phyloP scores from a whole-genome alignment of 257 asterid species.

The Ehretia macrophylla region DNA sequence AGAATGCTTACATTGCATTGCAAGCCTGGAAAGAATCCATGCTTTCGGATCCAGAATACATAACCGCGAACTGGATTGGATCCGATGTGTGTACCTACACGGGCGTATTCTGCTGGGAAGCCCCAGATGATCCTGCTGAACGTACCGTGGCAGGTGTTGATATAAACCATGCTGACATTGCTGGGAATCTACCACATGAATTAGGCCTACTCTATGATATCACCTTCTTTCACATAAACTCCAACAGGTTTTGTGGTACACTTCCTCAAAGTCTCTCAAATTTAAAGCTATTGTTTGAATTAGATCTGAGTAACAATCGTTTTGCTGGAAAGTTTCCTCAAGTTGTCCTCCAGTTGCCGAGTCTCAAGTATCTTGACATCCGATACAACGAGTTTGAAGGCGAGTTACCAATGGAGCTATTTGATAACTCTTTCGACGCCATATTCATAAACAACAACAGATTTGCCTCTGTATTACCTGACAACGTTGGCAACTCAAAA shows the following conservation, averaged over 20 bases:
- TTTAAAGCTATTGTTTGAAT: conserved; percentile 55
- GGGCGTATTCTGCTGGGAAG: conserved; percentile 64
- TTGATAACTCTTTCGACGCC: conserved; percentile 72
- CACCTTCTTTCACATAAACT: conserved; percentile 69
- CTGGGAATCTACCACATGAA: conserved; percentile 79
- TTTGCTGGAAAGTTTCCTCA: conserved; percentile 82
- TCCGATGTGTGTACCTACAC: conserved; percentile 67
- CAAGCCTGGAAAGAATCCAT: conserved; percentile 87
- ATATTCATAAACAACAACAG: conserved; percentile 77
- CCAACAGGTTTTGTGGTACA: conserved; percentile 76
- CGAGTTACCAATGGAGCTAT: conserved; percentile 54
- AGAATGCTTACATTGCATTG: conserved; percentile 68
- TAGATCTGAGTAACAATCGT: conserved; percentile 79
- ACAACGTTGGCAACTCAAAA: conserved; percentile 76
- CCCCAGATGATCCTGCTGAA: conserved; percentile 46
- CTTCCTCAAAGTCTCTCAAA: conserved; percentile 51
- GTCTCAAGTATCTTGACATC: conserved; percentile 55
- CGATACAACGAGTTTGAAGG: conserved; percentile 86
- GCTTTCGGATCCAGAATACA: conserved; percentile 66
- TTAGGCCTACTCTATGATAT: conserved; percentile 75
- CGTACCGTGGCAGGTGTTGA: conserved; percentile 75
- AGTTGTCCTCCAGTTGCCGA: conserved; percentile 64
- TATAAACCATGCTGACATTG: conserved; percentile 82
- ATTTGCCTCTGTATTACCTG: conserved; percentile 70
- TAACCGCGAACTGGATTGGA: conserved; percentile 65